Conservation (phyloP, 345 rosid genomes). For the Euphorbia tirucalli region DNA sequence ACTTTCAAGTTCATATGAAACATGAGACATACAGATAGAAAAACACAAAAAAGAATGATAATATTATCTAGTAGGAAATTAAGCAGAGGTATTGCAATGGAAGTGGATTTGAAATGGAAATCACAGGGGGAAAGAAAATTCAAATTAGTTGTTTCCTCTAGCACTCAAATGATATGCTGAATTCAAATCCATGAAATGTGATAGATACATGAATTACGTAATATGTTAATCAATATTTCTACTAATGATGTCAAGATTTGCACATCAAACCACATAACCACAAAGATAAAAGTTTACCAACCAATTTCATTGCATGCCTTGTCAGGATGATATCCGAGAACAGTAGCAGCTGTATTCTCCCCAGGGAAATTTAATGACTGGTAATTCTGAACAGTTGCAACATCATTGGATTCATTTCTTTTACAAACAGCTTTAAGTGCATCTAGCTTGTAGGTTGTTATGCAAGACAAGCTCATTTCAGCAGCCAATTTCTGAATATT, state of each 20-base stretch:
- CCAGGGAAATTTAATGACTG: constrained; percentile 26
- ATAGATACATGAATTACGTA: not conserved
- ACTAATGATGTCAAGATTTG: not conserved
- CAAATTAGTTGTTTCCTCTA: not conserved
- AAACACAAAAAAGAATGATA: not conserved
- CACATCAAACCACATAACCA: not conserved
- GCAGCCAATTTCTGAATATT: constrained; percentile 76
- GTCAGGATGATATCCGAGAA: constrained; percentile 31
- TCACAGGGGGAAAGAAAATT: not conserved
- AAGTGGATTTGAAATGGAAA: not conserved
- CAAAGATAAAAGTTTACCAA: constrained; percentile 26
- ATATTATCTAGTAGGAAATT: not conserved
- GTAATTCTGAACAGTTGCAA: constrained; percentile 31
- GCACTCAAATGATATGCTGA: not conserved
- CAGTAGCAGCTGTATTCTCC: constrained; percentile 28
- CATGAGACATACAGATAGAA: constrained; percentile 3
- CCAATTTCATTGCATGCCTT: constrained; percentile 34
- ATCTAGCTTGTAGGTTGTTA: constrained; percentile 75
- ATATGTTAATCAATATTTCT: not conserved
- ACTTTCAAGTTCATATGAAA: not conserved
- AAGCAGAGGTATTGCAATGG: not conserved
- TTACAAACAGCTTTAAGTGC: constrained; percentile 80
- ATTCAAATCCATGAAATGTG: not conserved
- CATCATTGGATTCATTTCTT: constrained; percentile 37
- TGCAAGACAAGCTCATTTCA: constrained; percentile 83